Base-by-base conservation (phyloP, 306 rosid species). In the Malus asiatica region DNA sequence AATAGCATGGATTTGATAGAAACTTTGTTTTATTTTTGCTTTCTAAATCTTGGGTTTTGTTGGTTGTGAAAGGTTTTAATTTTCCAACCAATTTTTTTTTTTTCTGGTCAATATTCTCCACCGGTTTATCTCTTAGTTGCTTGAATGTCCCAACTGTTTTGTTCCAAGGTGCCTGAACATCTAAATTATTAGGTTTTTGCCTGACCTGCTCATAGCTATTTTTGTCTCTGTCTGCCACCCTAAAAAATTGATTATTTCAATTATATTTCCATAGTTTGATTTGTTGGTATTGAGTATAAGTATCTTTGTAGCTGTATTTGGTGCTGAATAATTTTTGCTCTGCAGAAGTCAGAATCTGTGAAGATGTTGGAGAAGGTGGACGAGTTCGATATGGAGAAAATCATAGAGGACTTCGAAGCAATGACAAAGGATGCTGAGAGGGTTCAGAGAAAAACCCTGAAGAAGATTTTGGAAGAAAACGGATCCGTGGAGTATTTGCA, bases 401-500 rank as follows among this genome's bases (percentile, higher is more conserved):
- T 86, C 76, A 82, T 92, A 2, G 90, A 90, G 60, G 86, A 92
- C 71, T 96, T 96, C 65, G 98, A 96, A 78, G 86, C 79, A n/a
- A 53, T 87, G 23, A 93, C 98, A 10, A 86, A 68, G 73, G 91
- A 90, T 81, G 97, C 97, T 32, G 97, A 67, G 68, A 87, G 80
- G 60, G 88, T 89, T 83, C 99, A 96, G 76, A 86, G 29, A 75
- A 93, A 89, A 75, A 83, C 93, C 4, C 87, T 96, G 30, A 66
- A 78, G 80, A 88, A 76, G 86, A 96, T 96, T 64, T 72, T 96
- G 77, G 93, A 88, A 70, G 96, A 86, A 59, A 92, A 96, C 52
- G 88, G 81, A 42, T 88, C 90, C 15, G 91, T 91, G 4, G 97
- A 96, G 81, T 96, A 96, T 76, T 87, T 93, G 82, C 87, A 73